These are phyloP conservation scores for Arabidopsis arenosa DNA, from an alignment of 345 rosid species.

Conservation along the genomic window DNA sequence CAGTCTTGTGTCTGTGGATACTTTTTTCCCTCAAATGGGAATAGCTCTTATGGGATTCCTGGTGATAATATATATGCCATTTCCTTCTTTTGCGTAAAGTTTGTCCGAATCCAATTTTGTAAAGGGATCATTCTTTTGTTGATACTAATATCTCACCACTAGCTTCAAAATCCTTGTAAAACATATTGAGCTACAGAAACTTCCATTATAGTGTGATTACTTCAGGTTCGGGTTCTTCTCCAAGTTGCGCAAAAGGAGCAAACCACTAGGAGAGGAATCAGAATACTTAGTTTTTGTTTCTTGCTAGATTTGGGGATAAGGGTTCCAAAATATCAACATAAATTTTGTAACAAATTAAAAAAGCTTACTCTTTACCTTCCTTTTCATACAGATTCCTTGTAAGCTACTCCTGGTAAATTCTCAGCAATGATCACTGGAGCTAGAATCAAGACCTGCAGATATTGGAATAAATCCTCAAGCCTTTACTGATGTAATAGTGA, in stretches of 20 bases:
- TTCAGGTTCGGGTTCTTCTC: slow-evolving; percentile 41
- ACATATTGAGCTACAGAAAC: slow-evolving; percentile 35
- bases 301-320: slow-evolving; percentile 48
- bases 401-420: slow-evolving; percentile 50
- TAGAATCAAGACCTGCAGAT: slow-evolving; percentile 45
- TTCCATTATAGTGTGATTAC: slow-evolving; percentile 39
- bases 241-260: slow-evolving; percentile 53
- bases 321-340: slow-evolving; percentile 46
- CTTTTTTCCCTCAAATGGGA: slow-evolving; percentile 32
- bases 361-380: slow-evolving; percentile 31
- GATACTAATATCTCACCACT: slow-evolving; percentile 42
- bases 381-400: slow-evolving; percentile 42
- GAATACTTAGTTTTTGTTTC: slow-evolving; percentile 47
- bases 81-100: slow-evolving; percentile 40
- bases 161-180: slow-evolving; percentile 17
- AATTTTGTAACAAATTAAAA: slow-evolving; percentile 35
- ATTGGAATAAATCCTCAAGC: slow-evolving; percentile 33
- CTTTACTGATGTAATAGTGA: slow-evolving; percentile 28
- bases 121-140: slow-evolving; percentile 36
- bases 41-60: slow-evolving; percentile 34
- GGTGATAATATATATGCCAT: slow-evolving; percentile 37
- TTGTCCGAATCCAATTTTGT: slow-evolving; percentile 36
- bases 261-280: slow-evolving; percentile 51
- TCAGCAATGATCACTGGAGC: slow-evolving; percentile 69
- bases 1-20: slow-evolving; percentile 31